A percentile compares a stretch with the other conserved stretches of the same genome.
Evolutionary conservation across 306 rosid genomes (phyloP).

Genomic region (Quercus bicolor): DNA sequence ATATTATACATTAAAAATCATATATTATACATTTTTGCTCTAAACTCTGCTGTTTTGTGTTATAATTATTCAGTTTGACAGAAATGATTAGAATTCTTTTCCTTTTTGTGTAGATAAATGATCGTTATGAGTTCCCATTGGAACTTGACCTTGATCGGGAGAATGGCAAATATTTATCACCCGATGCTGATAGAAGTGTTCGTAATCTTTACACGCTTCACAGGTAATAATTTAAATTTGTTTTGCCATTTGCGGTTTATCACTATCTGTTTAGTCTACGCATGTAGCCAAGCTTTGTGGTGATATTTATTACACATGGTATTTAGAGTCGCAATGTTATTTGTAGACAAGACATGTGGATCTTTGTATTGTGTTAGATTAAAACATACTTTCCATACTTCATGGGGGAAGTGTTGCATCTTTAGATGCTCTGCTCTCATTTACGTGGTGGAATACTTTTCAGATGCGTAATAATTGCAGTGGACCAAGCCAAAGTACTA

Average conservation of each 20-base stretch:
- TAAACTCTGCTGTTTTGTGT: not conserved
- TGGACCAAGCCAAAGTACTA: too few species aligned
- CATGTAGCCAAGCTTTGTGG: conserved; percentile 17
- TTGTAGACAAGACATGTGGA: not conserved
- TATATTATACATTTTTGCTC: not conserved
- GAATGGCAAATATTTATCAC: conserved; percentile 86
- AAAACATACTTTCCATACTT: not conserved
- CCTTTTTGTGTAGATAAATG: conserved; percentile 69
- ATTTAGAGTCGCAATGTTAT: not conserved
- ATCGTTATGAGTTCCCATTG: conserved; percentile 95
- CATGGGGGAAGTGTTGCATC: not conserved
- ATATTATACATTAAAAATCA: not conserved
- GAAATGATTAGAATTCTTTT: not conserved
- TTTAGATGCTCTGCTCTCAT: not conserved
- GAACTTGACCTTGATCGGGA: conserved; percentile 96
- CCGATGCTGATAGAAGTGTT: conserved; percentile 88
- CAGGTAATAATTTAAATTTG: conserved; percentile 48
- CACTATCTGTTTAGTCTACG: not conserved
- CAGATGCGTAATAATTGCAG: not conserved
- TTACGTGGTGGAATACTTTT: not conserved
- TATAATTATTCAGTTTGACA: not conserved
- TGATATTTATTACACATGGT: not conserved
- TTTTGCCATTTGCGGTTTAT: conserved; percentile 2
- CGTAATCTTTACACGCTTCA: conserved; percentile 97
- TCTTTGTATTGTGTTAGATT: not conserved